phyloP scores from a whole-genome alignment of 768 basidiomycete species.

The Chalciporus sphaerocephalus region DNA sequence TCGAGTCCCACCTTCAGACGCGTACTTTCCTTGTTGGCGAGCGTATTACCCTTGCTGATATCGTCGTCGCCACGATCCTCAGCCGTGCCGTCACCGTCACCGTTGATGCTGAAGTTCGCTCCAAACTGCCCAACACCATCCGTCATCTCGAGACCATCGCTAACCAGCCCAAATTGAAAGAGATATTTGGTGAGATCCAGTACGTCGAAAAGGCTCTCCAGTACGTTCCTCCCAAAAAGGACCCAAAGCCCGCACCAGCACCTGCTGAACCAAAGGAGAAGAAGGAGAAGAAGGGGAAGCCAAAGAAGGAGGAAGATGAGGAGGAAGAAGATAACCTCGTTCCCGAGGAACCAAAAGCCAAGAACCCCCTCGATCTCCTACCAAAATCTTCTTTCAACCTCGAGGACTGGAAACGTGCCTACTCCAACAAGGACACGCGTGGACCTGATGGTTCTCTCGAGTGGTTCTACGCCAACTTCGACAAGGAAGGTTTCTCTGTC shows the following conservation, averaged over 20 bases:
- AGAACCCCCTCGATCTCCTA: constrained; percentile 91
- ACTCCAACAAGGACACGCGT: constrained; percentile 97
- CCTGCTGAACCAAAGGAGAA: constrained; percentile 42
- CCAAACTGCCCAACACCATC: constrained; percentile 68
- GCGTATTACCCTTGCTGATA: constrained; percentile 90
- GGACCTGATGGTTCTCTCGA: constrained; percentile 77
- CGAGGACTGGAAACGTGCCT: constrained; percentile 96
- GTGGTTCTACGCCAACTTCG: constrained; percentile 96
- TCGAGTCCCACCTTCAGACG: constrained; percentile 69
- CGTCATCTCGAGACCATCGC: constrained; percentile 84
- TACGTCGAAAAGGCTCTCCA: constrained; percentile 68
- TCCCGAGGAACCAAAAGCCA: constrained; percentile 80
- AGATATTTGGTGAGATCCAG: constrained; percentile 54
- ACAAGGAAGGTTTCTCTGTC: constrained; percentile 82
- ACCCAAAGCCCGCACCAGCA: constrained; percentile 47
- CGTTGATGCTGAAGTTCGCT: constrained; percentile 63
- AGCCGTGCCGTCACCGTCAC: constrained; percentile 49
- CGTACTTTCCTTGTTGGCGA: constrained; percentile 92
- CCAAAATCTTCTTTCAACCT: constrained; percentile 86
- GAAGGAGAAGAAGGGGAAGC: constrained; percentile 59
- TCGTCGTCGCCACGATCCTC: constrained; percentile 60
- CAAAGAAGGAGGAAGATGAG: constrained; percentile 51
- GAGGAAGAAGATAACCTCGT: constrained; percentile 76
- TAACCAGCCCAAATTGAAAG: constrained; percentile 76
- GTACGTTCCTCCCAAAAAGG: constrained; percentile 73